Base-by-base conservation (phyloP, 1,284 basidiomycete genomes). In the Marasmius fiardii region DNA sequence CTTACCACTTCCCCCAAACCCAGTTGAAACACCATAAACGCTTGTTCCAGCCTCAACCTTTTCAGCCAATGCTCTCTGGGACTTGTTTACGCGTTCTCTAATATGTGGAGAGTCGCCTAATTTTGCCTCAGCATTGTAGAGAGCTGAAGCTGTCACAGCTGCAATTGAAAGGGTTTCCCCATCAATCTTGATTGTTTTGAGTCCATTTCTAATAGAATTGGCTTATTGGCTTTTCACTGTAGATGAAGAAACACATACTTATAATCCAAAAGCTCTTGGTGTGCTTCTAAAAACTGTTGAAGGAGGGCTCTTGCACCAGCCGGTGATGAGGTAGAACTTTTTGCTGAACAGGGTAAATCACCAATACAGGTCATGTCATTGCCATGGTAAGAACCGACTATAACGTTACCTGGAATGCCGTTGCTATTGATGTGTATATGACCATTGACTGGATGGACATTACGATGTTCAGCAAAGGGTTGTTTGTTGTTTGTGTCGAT, bases 1-100 rank as follows among this genome's bases (percentile, higher is more conserved):
- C 78, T 58, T 61, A 84, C 85, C 86, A 61, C 85, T 88, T 18
- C 89, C 89, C 45, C 90, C 90, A 64, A 90, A 92, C 47, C 91
- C 90, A n/a, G 90, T 92, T 44, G 86, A 87, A 41, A 92, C 85
- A 34, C 90, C 90, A 62, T 92, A 93, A 35, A 93, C 80, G 62
- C 86, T 89, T 55, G 81, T 79, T 18, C 84, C 82, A 6, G 80
- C 74, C 21, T 81, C 77, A 45, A 93, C 80, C 68, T 91, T 90
- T 63, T 77, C 73, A 31, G 79, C 74, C 49, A 93, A 83, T 54
- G 85, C 81, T 51, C 75, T 70, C 43, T 86, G 81, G 63, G 85
- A 83, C 61, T 79, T 79, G 14, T 74, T 68, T 47, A 91, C 76
- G 28, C 77, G 81, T 8, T 74, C 71, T 58, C 74, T 75, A 58